These are phyloP conservation scores for Pezicula carpinea DNA, from an alignment of 2,329 filamentous ascomycete genomes.

Conservation along the genomic window DNA sequence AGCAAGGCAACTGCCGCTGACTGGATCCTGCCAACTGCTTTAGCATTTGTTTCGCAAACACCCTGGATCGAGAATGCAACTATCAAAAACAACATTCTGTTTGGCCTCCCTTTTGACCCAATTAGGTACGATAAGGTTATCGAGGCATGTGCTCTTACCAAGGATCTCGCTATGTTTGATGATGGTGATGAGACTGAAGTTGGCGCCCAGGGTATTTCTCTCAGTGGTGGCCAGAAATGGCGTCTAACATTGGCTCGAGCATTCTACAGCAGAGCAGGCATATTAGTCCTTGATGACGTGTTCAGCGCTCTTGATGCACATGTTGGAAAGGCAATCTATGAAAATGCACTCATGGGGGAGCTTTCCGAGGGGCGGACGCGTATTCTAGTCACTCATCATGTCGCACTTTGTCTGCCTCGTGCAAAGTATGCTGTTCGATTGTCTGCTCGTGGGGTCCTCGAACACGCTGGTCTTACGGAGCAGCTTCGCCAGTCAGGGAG, in stretches of 20 bases:
- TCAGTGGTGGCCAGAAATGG: constrained; percentile 80
- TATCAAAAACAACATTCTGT: constrained; percentile 71
- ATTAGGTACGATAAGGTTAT: constrained; percentile 64
- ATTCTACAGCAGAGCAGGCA: constrained; percentile 70
- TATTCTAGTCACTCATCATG: constrained; percentile 76
- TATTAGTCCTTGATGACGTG: constrained; percentile 75
- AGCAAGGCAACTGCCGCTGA: constrained; percentile 50
- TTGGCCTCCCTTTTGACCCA: constrained; percentile 64
- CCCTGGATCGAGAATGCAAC: constrained; percentile 82
- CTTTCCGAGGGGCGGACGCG: constrained; percentile 64
- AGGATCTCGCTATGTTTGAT: constrained; percentile 68
- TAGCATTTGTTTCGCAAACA: constrained; percentile 72
- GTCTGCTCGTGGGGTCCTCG: constrained; percentile 58
- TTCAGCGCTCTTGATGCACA: constrained; percentile 76
- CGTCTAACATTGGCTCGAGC: constrained; percentile 73
- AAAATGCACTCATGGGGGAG: constrained; percentile 66
- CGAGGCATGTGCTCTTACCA: constrained; percentile 64
- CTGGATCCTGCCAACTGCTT: constrained; percentile 63
- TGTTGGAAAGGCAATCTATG: constrained; percentile 72
- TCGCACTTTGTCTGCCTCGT: constrained; percentile 62
- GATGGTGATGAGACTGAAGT: constrained; percentile 77
- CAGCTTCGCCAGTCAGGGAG: constrained; percentile 52
- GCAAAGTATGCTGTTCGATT: constrained; percentile 70
- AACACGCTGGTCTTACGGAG: constrained; percentile 55
- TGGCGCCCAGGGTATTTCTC: constrained; percentile 75